phyloP scores from a whole-genome alignment of 768 basidiomycete species.

The Scleroderma bovista region DNA sequence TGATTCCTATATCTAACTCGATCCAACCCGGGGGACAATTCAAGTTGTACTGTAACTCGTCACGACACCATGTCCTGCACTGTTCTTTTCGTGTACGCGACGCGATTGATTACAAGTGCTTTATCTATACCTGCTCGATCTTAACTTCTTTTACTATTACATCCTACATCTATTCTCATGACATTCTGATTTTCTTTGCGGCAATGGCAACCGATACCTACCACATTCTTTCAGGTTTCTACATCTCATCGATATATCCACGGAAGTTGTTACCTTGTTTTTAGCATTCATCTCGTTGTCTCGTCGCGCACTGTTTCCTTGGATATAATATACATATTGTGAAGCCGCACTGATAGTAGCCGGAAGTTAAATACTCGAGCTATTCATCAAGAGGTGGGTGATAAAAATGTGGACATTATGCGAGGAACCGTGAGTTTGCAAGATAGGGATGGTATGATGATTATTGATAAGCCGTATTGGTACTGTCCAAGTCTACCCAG shows the following conservation, averaged over 20 bases:
- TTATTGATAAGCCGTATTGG: background rate
- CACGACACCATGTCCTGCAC: background rate
- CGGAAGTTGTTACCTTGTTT: background rate
- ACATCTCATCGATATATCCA: background rate
- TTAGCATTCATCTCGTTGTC: background rate
- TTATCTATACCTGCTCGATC: background rate
- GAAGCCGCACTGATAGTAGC: background rate
- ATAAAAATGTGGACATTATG: background rate
- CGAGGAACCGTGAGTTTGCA: too few relatives aligned
- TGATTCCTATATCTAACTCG: background rate
- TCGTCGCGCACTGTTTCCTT: too few relatives aligned
- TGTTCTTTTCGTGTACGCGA: background rate
- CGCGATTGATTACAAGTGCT: background rate
- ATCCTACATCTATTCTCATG: constrained; percentile 1
- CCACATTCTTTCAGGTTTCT: background rate
- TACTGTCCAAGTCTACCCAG: background rate
- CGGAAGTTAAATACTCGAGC: background rate
- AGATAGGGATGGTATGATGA: too few relatives aligned
- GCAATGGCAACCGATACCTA: background rate
- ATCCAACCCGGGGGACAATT: background rate
- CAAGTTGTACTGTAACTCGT: background rate
- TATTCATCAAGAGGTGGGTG: background rate
- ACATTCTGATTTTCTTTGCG: background rate
- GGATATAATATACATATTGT: background rate
- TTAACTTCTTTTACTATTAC: background rate